Evolutionary conservation across 805 yeast genomes (phyloP), one percentile per base, ranked within the genome.

Genomic region (Wickerhamomyces sydowiorum): DNA sequence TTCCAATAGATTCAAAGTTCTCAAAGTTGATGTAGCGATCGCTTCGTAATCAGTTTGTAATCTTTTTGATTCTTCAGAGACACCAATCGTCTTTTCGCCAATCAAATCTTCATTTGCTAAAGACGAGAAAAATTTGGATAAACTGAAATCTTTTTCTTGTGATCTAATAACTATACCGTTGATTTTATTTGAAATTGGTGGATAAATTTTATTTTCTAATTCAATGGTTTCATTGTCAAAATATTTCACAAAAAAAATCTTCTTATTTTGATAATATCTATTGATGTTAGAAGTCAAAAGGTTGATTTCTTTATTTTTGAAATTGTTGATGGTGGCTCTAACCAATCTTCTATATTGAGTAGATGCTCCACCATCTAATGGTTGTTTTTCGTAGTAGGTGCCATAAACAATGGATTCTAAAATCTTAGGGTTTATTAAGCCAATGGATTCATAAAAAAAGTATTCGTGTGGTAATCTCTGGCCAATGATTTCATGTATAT

Each of bases 391-490:
- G 25, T 73, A 66, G 46, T 76, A 74, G 27, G 67, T 64, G 2
- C 88, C 93, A 44, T 77, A 77, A 1, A 82, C 71, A 17, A 90
- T 69, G 0, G 88, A 76, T 47, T 82, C 84, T 33, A 83, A 71
- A 20, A 86, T 60, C 43, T 78, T 80, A 6, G 82, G 64, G 7
- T 81, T 76, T 12, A 84, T 65, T 20, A 90, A 58, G 1, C 97
- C 98, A 44, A 84, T 61, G 1, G 95, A 82, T 56, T 78, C 78
- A 61, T 88, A 93, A 58, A 82, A 89, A 54, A 78, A 82, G 33
- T 84, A 71, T 62, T 90, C 98, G 41, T 87, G 85, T 2, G 97
- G 95, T 39, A 93, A 68, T 56, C 90, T 76, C 60, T 85, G 87
- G 9, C 95, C 88, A 38, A 93, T 72, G 37, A 89, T 75, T 36